A percentile compares a stretch with the other conserved stretches of the same genome.
Evolutionary conservation across 1,284 basidiomycete species (phyloP).

Genomic region (Phellinidium pouzarii): DNA sequence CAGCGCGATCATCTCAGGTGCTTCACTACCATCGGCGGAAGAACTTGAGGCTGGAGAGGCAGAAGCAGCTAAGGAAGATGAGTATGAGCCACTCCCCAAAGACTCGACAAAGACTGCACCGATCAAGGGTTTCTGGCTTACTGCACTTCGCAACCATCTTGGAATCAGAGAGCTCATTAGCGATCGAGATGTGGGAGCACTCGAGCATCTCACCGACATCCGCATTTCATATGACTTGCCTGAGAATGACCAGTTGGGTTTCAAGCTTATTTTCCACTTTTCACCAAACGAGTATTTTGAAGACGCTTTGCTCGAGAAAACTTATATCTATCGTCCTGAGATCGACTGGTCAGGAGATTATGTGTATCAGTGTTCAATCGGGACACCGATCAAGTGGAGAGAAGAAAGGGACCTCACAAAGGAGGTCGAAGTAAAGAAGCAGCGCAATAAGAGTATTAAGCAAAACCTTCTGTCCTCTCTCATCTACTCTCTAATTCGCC

Average conservation of each 20-base stretch:
- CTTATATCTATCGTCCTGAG: conserved; percentile 91
- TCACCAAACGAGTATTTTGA: conserved; percentile 83
- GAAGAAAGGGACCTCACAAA: conserved; percentile 97
- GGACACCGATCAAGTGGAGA: conserved; percentile 92
- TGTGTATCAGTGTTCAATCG: conserved; percentile 90
- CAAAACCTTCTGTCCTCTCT: conserved; percentile 9
- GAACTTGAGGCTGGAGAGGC: conserved; percentile 81
- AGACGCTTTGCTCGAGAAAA: conserved; percentile 83
- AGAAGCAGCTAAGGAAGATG: conserved; percentile 59
- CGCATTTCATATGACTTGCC: conserved; percentile 57
- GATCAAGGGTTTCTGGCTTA: conserved; percentile 98
- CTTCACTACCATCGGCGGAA: conserved; percentile 66
- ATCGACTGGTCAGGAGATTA: conserved; percentile 94
- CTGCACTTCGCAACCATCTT: conserved; percentile 88
- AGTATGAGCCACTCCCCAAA: conserved; percentile 51
- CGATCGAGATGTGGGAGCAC: conserved; percentile 80
- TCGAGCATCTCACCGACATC: conserved; percentile 65
- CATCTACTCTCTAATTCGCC: neutral
- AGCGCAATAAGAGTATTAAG: conserved; percentile 90
- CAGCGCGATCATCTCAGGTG: conserved; percentile 77
- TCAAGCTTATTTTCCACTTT: conserved; percentile 87
- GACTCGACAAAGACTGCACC: conserved; percentile 42
- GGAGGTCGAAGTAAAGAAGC: conserved; percentile 98
- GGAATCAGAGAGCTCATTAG: conserved; percentile 88
- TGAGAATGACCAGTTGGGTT: conserved; percentile 64